Base-by-base conservation (phyloP, 2,329 filamentous ascomycete genomes). In the Aspergillus chevalieri region DNA sequence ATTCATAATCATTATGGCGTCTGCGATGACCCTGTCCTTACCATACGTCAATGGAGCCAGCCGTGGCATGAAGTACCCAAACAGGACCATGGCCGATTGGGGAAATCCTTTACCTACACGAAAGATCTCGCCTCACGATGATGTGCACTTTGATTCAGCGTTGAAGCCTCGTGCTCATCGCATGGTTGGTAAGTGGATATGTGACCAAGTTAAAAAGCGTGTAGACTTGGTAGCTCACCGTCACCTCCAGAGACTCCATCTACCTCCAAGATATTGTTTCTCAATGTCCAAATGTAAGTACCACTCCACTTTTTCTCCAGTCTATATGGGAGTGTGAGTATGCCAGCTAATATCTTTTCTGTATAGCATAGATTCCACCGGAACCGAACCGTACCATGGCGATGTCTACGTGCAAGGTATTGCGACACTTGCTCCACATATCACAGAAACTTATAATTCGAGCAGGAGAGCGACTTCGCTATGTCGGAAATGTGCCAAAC, bases 341-440 rank as follows among this genome's bases (percentile, higher is more conserved):
- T n/a, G 2, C n/a, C 15, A 38, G 14, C 15, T 8, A 17, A 15
- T 41, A 10, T 19, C 5, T 43, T 14, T n/a, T 12, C 8, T 74
- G 14, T 65, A 64, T 15, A 72, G 73, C 44, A 42, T 74, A 2
- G 72, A 74, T 30, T 66, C 65, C 1, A 72, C 70, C 4, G 68
- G 71, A 4, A 48, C 48, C 15, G 62, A 66, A 8, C 65, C 69
- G 0, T 74, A 71, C 48, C 56, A 41, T 2, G 71, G 71, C 4
- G 69, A 73, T 57, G 69, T 74, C 0, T 60, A 66, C 19, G 68
- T 74, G 24, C 54, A 69, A 60, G 68, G 70, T 66, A 55, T 15
- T 17, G 17, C 33, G 24, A 45, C 2, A 3, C 9, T 17, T 4
- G 14, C 10, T 22, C 3, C 21, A 33, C 42, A 43, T 15, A 7